These are phyloP conservation scores for Periconia sp. DNA, from an alignment of 2,329 filamentous ascomycete species.

Conservation along the genomic window DNA sequence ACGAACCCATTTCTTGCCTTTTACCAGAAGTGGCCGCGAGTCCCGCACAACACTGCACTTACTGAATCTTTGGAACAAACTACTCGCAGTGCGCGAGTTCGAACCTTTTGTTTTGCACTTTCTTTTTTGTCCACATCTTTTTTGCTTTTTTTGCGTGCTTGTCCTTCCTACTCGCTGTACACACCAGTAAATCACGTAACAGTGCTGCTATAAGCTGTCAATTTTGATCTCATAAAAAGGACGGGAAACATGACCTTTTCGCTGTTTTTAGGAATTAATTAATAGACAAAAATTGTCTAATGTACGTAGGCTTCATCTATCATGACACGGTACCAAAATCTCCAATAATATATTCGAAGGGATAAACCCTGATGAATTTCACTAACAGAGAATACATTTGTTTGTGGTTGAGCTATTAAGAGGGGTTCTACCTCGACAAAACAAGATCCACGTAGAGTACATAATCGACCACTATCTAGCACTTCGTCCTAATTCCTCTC, in stretches of 20 bases:
- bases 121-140: conserved; percentile 6
- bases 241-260: neutral
- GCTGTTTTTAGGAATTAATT: no score
- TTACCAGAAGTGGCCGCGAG: conserved; percentile 79
- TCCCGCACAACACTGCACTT: conserved; percentile 61
- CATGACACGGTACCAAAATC: no score
- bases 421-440: no score
- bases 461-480: conserved; percentile 48
- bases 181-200: neutral
- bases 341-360: no score
- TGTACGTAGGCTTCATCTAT: no score
- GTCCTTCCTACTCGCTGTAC: neutral
- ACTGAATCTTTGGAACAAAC: conserved; percentile 59
- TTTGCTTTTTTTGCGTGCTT: neutral
- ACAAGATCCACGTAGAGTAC: neutral
- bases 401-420: no score
- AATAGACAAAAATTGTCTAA: no score
- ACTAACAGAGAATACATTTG: no score
- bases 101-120: conserved; percentile 40
- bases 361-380: no score
- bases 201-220: neutral
- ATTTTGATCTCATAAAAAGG: conserved; percentile 5
- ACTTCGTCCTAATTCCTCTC: conserved; percentile 80
- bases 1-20: conserved; percentile 76
- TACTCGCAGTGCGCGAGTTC: conserved; percentile 39